Conservation (phyloP, 805 yeast species). For the Candida ipomoeae region DNA sequence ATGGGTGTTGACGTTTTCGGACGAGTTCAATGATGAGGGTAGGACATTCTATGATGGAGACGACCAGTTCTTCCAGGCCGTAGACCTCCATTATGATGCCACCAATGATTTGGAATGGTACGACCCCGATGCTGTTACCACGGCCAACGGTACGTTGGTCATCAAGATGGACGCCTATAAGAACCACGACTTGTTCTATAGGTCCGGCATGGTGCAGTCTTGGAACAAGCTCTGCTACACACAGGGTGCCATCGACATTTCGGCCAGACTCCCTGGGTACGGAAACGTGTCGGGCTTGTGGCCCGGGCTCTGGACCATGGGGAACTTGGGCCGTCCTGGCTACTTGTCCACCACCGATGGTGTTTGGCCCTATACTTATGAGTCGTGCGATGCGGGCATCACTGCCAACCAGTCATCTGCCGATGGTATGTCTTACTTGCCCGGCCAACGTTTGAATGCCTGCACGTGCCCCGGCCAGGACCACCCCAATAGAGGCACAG, state of each 20-base stretch:
- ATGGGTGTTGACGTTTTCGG: conserved; percentile 85
- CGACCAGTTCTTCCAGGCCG: conserved; percentile 88
- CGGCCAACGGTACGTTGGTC: conserved; percentile 65
- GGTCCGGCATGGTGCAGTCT: conserved; percentile 88
- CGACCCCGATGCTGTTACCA: conserved; percentile 83
- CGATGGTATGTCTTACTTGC: conserved; percentile 83
- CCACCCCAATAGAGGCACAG: conserved; percentile 83
- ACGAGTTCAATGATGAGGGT: conserved; percentile 87
- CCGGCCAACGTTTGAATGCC: conserved; percentile 72
- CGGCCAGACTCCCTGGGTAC: conserved; percentile 73
- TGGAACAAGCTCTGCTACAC: conserved; percentile 92
- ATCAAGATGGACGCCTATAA: conserved; percentile 76
- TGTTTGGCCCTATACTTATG: conserved; percentile 91
- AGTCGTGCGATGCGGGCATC: conserved; percentile 87
- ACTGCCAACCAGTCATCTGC: conserved; percentile 88
- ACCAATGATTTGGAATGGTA: conserved; percentile 94
- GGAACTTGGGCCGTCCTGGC: conserved; percentile 91
- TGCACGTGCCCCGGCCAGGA: conserved; percentile 82
- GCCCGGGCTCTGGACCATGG: conserved; percentile 97
- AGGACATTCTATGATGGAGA: conserved; percentile 87
- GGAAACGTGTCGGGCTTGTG: conserved; percentile 81
- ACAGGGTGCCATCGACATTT: conserved; percentile 73
- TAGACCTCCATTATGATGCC: conserved; percentile 79
- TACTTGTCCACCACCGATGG: conserved; percentile 85
- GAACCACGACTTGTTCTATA: conserved; percentile 74